phyloP scores from a whole-genome alignment of 352 stramenopile species.

The Plasmopara muralis region DNA sequence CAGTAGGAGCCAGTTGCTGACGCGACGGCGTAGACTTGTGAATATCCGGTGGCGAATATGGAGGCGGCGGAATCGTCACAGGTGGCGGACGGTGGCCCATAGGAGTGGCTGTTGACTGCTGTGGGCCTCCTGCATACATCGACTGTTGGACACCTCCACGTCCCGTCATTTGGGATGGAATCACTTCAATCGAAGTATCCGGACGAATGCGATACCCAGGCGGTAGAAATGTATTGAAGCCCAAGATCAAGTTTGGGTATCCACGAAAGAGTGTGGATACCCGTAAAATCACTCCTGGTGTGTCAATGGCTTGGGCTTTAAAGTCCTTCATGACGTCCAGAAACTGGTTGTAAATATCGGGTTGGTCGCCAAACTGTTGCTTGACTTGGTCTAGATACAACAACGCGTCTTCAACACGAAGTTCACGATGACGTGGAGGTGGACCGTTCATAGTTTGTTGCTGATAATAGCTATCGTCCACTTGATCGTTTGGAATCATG shows the following conservation, averaged over 20 bases:
- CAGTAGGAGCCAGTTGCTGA: slow-evolving; percentile 34
- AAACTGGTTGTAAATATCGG: slow-evolving; percentile 99
- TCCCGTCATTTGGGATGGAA: slow-evolving; percentile 55
- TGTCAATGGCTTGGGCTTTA: slow-evolving; percentile 98
- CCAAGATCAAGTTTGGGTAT: slow-evolving; percentile 97
- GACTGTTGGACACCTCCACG: slow-evolving; percentile 27
- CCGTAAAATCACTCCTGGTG: slow-evolving; percentile 96
- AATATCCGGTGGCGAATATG: slow-evolving; percentile 54
- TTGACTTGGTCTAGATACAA: slow-evolving; percentile 99
- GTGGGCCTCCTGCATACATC: slow-evolving; percentile 30
- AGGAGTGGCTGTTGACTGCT: slow-evolving; percentile 24
- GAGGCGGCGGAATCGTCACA: slow-evolving; percentile 60
- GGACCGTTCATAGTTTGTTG: slow-evolving; percentile 21
- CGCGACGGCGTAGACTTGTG: slow-evolving; percentile 45
- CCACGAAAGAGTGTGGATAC: slow-evolving; percentile 98
- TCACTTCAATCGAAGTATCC: slow-evolving; percentile 77
- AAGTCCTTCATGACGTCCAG: slow-evolving; percentile 99
- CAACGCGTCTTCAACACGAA: slow-evolving; percentile 97
- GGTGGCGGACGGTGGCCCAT: slow-evolving; percentile 55
- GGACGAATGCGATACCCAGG: slow-evolving; percentile 87
- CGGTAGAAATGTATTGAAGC: slow-evolving; percentile 99
- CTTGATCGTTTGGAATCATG: slow-evolving; percentile 34
- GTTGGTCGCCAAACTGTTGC: slow-evolving; percentile 98
- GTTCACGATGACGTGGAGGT: slow-evolving; percentile 57
- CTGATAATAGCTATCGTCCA: slow-evolving; percentile 37